These are phyloP conservation scores for Naganishia albida DNA, from an alignment of 1,284 basidiomycete species.

Conservation along the genomic window DNA sequence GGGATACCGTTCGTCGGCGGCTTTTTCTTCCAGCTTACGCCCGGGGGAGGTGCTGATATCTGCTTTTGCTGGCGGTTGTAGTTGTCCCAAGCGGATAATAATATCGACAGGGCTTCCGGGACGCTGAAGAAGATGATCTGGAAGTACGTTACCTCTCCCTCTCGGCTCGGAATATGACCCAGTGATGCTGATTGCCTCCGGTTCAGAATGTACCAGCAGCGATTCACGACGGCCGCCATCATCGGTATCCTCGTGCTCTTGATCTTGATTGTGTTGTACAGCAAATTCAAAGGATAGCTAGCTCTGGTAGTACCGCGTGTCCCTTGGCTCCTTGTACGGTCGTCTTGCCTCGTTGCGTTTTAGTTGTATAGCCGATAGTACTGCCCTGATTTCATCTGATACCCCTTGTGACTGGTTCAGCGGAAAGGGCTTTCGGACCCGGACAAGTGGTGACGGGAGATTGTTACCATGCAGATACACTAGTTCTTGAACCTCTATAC, in stretches of 20 bases:
- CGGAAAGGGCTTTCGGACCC: not conserved
- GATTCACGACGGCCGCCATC: constrained; percentile 53
- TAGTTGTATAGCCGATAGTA: constrained; percentile 1
- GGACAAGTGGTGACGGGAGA: not conserved
- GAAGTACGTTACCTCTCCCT: constrained; percentile 54
- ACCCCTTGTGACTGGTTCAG: not conserved
- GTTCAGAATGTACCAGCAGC: constrained; percentile 55
- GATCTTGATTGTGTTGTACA: constrained; percentile 54
- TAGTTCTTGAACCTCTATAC: not conserved
- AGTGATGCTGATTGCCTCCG: not conserved
- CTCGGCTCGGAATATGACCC: not conserved
- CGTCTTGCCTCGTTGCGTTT: not conserved
- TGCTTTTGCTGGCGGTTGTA: constrained; percentile 38
- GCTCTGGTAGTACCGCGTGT: not conserved
- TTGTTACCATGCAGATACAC: not conserved
- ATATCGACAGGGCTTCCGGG: constrained; percentile 61
- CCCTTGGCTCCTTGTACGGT: not conserved
- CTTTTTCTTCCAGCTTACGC: not conserved
- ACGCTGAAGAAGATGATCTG: constrained; percentile 65
- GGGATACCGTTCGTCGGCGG: constrained; percentile 59
- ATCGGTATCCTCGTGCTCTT: constrained; percentile 53
- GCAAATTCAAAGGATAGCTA: constrained; percentile 43
- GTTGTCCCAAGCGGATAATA: constrained; percentile 60
- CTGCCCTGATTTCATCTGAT: not conserved
- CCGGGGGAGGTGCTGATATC: not conserved